Evolutionary conservation across 2,329 filamentous ascomycete genomes (phyloP), one percentile per base, ranked within the genome.

Genomic region (Fusarium devonianum): DNA sequence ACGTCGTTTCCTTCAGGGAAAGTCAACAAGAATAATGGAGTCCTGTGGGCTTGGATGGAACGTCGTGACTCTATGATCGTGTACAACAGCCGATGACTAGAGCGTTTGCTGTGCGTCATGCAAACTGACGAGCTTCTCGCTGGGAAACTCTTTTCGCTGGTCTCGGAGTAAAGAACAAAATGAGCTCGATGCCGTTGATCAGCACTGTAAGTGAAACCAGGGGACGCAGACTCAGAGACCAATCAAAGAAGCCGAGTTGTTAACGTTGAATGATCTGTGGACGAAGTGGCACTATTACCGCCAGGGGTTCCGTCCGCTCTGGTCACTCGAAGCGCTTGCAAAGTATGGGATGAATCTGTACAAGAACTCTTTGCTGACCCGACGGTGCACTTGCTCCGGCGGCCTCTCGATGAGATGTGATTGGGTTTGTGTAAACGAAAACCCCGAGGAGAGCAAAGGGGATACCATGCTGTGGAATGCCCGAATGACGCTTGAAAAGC

Each of bases 191-290:
- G 25, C 30, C 36, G 40, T 34, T 29, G 44, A 62, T 60, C 49
- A 39, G 28, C 49, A 52, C 28, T 19, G 17, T 25, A 16, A 22
- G 26, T 30, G 28, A 34, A 3, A n/a, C 28, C 35, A 33, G 41
- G 21, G 18, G 21, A 49, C 19, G 9, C 41, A 37, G 38, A 6
- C 7, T 32, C 17, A 13, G 19, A 37, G n/a, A 22, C 30, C 60
- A 62, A 62, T 62, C 37, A 62, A 17, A 34, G n/a, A 9, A 8
- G 13, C 11, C 13, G n/a, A 18, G 32, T 62, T 62, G 41, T 25
- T 26, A 62, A 58, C 26, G 58, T 40, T 47, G 53, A 42, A 46
- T 47, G 32, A 18, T 17, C 21, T 11, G 18, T 53, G 30, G 44
- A 43, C 11, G 35, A 32, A 37, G 42, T 34, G 29, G 19, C 38